These are phyloP conservation scores for Helotiales sp. DNA, from an alignment of 2,329 filamentous ascomycete genomes.

Conservation along the genomic window DNA sequence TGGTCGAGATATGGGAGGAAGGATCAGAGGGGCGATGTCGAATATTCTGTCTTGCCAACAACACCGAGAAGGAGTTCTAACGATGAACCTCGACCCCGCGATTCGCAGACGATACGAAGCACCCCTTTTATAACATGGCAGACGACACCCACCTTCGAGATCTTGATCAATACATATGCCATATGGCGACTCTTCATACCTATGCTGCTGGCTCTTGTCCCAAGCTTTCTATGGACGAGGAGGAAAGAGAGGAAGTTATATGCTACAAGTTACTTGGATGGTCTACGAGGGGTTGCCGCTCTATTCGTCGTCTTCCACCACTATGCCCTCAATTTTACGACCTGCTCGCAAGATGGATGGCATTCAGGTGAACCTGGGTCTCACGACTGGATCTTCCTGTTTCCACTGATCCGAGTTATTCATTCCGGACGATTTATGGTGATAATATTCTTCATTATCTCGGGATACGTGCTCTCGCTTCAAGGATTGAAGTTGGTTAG, in stretches of 20 bases:
- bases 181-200: neutral
- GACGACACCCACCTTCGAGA: neutral
- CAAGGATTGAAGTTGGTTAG: slow-evolving; percentile 1
- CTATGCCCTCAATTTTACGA: neutral
- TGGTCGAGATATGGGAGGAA: neutral
- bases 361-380: neutral
- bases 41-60: neutral
- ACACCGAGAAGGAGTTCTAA: neutral
- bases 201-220: neutral
- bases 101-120: neutral
- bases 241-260: slow-evolving; percentile 1
- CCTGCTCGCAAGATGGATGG: neutral
- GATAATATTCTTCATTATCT: slow-evolving; percentile 4
- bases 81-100: neutral
- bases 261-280: slow-evolving; percentile 2
- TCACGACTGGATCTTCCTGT: slow-evolving; percentile 1
- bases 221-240: neutral
- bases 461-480: neutral
- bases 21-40: neutral
- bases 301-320: slow-evolving; percentile 6
- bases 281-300: neutral
- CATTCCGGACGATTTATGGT: slow-evolving; percentile 7
- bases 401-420: neutral
- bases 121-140: neutral
- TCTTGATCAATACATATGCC: neutral